Evolutionary conservation across 2,329 filamentous ascomycete genomes (phyloP).

Genomic region (Alternaria infectoria): DNA sequence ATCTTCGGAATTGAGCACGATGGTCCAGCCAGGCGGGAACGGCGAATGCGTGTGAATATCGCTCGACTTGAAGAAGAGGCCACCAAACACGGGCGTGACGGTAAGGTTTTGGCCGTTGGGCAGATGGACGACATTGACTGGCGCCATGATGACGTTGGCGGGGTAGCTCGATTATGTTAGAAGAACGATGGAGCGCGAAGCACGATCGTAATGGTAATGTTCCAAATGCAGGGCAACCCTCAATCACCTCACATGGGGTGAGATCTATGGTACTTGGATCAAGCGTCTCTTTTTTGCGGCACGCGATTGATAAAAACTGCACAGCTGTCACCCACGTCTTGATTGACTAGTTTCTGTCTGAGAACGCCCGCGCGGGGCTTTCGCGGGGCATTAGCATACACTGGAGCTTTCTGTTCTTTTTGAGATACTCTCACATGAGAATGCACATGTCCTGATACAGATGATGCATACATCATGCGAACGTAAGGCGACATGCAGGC

Average conservation of each 20-base stretch:
- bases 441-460: neutral
- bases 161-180: slow-evolving; percentile 25
- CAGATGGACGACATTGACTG: slow-evolving; percentile 65
- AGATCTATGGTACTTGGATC: slow-evolving; percentile 7
- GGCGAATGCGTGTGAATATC: slow-evolving; percentile 70
- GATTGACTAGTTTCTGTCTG: slow-evolving; percentile 13
- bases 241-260: slow-evolving; percentile 28
- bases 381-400: slow-evolving; percentile 7
- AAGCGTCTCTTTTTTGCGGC: slow-evolving; percentile 9
- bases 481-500: neutral
- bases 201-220: neutral
- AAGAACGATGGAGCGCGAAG: slow-evolving; percentile 2
- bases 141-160: slow-evolving; percentile 48
- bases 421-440: neutral
- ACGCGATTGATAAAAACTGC: slow-evolving; percentile 28
- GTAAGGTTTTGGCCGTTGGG: slow-evolving; percentile 87
- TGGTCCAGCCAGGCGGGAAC: slow-evolving; percentile 88
- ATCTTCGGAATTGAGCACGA: slow-evolving; percentile 77
- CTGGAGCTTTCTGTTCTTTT: neutral
- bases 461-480: neutral
- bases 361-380: slow-evolving; percentile 18
- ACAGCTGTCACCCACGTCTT: slow-evolving; percentile 10
- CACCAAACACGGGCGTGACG: slow-evolving; percentile 87
- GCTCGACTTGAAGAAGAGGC: slow-evolving; percentile 85
- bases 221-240: slow-evolving; percentile 4